Evolutionary conservation across 441 rosid species (phyloP), one percentile per base, ranked within the genome.

Genomic region (Aleurites moluccanus): DNA sequence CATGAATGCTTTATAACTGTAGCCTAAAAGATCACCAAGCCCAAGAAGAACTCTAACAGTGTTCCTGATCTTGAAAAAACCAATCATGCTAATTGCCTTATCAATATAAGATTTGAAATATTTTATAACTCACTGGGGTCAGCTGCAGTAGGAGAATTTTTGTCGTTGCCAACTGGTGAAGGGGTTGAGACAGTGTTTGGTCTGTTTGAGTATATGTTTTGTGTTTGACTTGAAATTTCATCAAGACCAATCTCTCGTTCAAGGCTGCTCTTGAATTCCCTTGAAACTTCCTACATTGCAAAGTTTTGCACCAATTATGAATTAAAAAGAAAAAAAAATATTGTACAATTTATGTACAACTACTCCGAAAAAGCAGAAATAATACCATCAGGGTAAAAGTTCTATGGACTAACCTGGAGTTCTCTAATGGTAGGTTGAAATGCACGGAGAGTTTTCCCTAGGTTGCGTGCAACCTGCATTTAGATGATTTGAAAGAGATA

Each of bases 401-500:
- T 38, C 70, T 60, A 71, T 42, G 45, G 28, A 49, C 45, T 72
- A 66, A 91, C 97, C 92, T 94, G 98, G 68, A 95, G 89, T 83
- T 95, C 99, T 82, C 87, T 91, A 81, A 95, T 91, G 67, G 99
- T 88, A 21, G 99, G 99, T 76, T 95, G 98, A 86, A 93, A 93
- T 64, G 83, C 85, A 53, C 98, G 97, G 49, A 93, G 82, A 59
- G 98, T 93, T 81, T 91, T 93, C 73, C 99, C 99, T 66, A 93
- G 83, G 83, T 86, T 95, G 72, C 98, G 85, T 35, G 99, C 99
- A 57, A 93, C 97, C 99, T 93, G 90, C 82, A 85, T 5, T 14
- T 66, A 52, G 28, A 74, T 6, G 44, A n/a, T n/a, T 42, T 40
- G 66, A 49, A 67, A 35, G 25, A 78, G 56, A 77, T 61, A 33